Evolutionary conservation across 2,329 filamentous ascomycete species (phyloP).

Genomic region (Calonectria ilicicola): DNA sequence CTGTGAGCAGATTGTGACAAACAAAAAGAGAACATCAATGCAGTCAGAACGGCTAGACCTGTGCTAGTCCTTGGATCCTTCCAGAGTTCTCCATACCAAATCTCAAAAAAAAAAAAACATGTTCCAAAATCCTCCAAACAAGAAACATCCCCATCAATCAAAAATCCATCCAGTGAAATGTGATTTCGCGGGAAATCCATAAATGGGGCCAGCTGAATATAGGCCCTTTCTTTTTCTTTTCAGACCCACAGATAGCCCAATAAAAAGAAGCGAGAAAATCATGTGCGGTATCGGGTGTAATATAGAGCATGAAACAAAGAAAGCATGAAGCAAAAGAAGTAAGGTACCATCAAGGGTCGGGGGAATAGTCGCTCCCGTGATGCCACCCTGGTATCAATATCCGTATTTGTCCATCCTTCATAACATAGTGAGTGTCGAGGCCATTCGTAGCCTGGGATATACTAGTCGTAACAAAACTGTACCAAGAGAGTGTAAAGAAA

Average conservation of each 20-base stretch:
- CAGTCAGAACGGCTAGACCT: conserved; percentile 23
- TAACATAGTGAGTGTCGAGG: conserved; percentile 43
- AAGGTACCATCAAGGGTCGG: conserved; percentile 25
- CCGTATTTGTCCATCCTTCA: conserved; percentile 39
- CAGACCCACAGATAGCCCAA: conserved; percentile 20
- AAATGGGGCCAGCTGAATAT: conserved; percentile 10
- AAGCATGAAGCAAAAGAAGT: conserved; percentile 36
- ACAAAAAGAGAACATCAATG: conserved; percentile 23
- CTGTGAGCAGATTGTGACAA: conserved; percentile 39
- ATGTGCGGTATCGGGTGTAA: conserved; percentile 19
- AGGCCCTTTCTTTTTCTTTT: conserved; percentile 29
- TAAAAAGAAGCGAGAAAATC: conserved; percentile 5
- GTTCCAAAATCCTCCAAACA: conserved; percentile 12
- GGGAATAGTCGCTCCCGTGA: conserved; percentile 23
- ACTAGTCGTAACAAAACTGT: conserved; percentile 37
- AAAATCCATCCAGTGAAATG: conserved; percentile 12
- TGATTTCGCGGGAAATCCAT: conserved; percentile 20
- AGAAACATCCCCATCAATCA: background rate
- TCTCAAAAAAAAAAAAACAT: background rate
- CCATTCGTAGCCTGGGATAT: conserved; percentile 37
- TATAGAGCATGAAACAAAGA: conserved; percentile 22
- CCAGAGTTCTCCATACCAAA: conserved; percentile 11
- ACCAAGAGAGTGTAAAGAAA: conserved; percentile 29
- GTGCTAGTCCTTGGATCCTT: conserved; percentile 8
- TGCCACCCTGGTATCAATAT: conserved; percentile 40